Conservation (phyloP, 1,284 basidiomycete genomes). For the Ustilago bromivora region DNA sequence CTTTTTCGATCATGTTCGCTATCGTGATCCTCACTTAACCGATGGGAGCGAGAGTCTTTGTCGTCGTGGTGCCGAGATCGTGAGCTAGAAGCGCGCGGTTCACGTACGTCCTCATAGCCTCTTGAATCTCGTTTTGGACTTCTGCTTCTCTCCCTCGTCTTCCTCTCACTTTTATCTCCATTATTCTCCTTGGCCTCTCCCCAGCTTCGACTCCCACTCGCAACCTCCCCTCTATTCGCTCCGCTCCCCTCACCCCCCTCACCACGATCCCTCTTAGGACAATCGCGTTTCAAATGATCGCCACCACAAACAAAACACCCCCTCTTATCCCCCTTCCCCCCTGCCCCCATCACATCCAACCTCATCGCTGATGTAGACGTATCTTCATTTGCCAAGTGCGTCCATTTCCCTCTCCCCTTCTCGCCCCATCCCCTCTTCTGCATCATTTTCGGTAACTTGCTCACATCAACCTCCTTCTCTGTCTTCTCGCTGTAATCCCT, state of each 20-base stretch:
- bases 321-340: constrained; percentile 72
- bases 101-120: neutral
- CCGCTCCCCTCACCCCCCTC: constrained; percentile 22
- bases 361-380: constrained; percentile 73
- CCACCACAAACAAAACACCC: constrained; percentile 85
- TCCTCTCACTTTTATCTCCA: neutral
- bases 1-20: neutral
- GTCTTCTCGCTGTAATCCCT: constrained; percentile 92
- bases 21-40: constrained; percentile 14
- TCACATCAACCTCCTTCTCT: constrained; percentile 82
- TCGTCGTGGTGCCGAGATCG: constrained; percentile 2
- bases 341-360: constrained; percentile 51
- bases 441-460: constrained; percentile 90
- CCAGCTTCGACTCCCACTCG: neutral
- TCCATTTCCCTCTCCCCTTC: constrained; percentile 83
- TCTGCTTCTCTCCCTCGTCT: constrained; percentile 16
- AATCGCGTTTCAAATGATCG: constrained; percentile 67
- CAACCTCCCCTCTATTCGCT: constrained; percentile 9
- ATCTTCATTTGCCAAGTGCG: constrained; percentile 90
- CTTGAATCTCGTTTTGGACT: constrained; percentile 21
- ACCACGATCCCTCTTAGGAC: constrained; percentile 50
- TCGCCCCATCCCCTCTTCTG: constrained; percentile 97
- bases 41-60: neutral
- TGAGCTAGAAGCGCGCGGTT: neutral
- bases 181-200: neutral